Conservation (phyloP, 2,329 filamentous ascomycete species). For the Diaporthe ilicicola region DNA sequence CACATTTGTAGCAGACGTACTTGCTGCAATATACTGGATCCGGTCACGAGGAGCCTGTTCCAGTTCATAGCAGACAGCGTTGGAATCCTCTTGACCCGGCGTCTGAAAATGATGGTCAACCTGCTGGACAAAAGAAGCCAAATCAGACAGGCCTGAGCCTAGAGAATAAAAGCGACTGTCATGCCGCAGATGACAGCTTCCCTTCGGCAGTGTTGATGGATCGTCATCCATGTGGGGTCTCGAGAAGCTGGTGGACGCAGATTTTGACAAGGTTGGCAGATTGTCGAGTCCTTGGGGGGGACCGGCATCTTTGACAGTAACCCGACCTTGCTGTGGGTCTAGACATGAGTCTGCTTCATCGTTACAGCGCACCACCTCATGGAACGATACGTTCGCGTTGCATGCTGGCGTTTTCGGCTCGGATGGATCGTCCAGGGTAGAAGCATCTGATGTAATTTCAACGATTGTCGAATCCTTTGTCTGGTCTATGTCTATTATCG, state of each 20-base stretch:
- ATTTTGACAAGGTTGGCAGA: neutral
- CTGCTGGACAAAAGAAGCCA: conserved; percentile 37
- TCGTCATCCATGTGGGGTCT: neutral
- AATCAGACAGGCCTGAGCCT: conserved; percentile 35
- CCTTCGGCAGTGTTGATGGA: neutral
- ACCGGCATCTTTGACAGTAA: neutral
- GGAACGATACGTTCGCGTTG: neutral
- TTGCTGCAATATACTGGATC: neutral
- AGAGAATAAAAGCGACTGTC: conserved; percentile 36
- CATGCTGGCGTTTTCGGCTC: conserved; percentile 15
- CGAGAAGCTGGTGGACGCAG: neutral
- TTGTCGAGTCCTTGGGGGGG: neutral
- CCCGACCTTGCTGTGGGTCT: neutral
- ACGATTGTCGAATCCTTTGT: neutral
- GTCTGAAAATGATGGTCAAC: conserved; percentile 33
- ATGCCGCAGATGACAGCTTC: conserved; percentile 18
- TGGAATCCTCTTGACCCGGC: neutral
- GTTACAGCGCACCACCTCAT: neutral
- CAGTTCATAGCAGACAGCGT: neutral
- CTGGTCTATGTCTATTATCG: neutral
- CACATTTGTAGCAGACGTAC: neutral
- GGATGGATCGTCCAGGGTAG: conserved; percentile 14
- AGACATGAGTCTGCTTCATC: neutral
- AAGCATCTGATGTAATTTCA: conserved; percentile 6
- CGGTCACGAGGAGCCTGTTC: neutral